These are phyloP conservation scores for Blepharisma stoltei DNA, from an alignment of 73 alveolate species.

Conservation along the genomic window DNA sequence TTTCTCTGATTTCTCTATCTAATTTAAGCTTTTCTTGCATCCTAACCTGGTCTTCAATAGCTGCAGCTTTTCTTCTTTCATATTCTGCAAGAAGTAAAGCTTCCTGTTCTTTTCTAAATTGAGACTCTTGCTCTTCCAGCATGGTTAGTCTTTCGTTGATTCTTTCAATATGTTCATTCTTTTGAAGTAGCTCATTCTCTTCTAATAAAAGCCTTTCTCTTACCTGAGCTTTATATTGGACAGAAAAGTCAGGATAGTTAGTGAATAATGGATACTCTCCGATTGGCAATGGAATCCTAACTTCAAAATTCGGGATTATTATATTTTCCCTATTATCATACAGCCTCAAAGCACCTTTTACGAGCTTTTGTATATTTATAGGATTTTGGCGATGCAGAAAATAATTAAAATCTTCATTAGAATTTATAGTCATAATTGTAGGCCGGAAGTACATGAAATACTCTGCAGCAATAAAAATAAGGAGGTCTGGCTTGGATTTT, in stretches of 20 bases:
- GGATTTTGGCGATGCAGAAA: constrained; percentile 32
- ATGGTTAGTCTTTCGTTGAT: constrained; percentile 34
- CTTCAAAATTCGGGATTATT: constrained; percentile 13
- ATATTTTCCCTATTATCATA: background rate
- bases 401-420: constrained; percentile 41
- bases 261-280: constrained; percentile 49
- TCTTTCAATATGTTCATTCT: constrained; percentile 31
- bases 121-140: constrained; percentile 34
- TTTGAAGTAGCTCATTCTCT: constrained; percentile 41
- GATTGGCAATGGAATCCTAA: background rate
- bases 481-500: constrained; percentile 46
- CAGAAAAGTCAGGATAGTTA: constrained; percentile 50
- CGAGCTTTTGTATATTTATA: constrained; percentile 36
- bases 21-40: constrained; percentile 57
- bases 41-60: constrained; percentile 29
- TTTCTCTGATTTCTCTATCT: constrained; percentile 59
- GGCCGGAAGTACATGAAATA: constrained; percentile 40
- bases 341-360: constrained; percentile 35
- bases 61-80: constrained; percentile 51
- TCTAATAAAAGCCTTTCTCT: constrained; percentile 33
- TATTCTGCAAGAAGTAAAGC: constrained; percentile 47
- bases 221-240: background rate
- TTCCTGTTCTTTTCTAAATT: constrained; percentile 45
- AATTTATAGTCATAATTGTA: constrained; percentile 22
- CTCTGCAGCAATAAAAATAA: constrained; percentile 40